Evolutionary conservation across 352 stramenopile species (phyloP), one percentile per base, ranked within the genome.

Genomic region (Phytopythium aichiense): DNA sequence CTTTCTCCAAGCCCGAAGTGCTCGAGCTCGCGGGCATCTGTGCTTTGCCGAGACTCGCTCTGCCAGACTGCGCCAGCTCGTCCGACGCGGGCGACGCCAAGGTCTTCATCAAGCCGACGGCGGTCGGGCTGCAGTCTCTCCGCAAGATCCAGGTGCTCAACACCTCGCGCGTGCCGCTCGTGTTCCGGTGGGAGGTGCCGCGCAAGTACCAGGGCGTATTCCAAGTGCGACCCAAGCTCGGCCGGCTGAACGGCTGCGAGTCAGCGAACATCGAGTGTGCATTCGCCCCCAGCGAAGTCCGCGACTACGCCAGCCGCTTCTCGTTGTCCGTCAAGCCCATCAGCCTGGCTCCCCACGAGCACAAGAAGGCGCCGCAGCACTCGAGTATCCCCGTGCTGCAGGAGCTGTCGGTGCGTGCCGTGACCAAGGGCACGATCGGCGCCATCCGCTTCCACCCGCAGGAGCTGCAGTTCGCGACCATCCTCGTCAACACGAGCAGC

Each of bases 51-150:
- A 60, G 69, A 16, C 55, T 96, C 12, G 68, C 71, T 6, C 42
- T 66, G 9, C 43, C 54, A 7, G 40, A 51, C 9, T 60, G 54
- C 42, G 25, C 4, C 2, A 8, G 28, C 25, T 25, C 56, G 12
- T 52, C 49, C 37, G 60, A 51, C 5, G 46, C 56, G 5, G 64
- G 57, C 7, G 75, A 86, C 2, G 66, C 64, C 1, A 76, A 76
- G 45, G 53, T 97, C 1, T 95, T 86, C 57, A 72, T 98, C 52
- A 94, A 95, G 57, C 89, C 91, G 0, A 97, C 90, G 0, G 80
- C 81, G 7, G 58, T 97, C 7, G 88, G 89, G 16, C 68, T 98
- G 18, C 50, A 73, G 22, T 92, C 87, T 5, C 50, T 70, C 8
- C 72, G 78, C 1, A 64, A 70, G 0, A 68, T 96, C 20, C 61